Conservation (phyloP, 768 basidiomycete genomes). For the Lactarius hatsudake region DNA sequence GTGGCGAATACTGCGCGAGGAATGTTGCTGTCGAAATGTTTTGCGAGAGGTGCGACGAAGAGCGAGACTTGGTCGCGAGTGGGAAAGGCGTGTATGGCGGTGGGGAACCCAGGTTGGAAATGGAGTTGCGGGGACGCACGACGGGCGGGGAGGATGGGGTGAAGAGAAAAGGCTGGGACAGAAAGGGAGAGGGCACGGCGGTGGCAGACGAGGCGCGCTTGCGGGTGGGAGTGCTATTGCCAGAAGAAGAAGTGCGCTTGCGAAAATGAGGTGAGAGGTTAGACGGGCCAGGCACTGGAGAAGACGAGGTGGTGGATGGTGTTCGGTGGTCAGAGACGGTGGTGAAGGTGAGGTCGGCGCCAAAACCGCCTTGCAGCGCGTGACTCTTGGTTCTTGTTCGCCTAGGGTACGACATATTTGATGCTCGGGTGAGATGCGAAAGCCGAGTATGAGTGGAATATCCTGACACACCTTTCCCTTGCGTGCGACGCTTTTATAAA, state of each 20-base stretch:
- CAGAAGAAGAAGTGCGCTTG: constrained; percentile 5
- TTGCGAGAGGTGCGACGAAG: constrained; percentile 23
- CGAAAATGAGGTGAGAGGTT: background rate
- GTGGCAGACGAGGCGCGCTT: constrained; percentile 21
- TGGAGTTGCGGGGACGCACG: constrained; percentile 10
- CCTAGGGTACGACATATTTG: constrained; percentile 15
- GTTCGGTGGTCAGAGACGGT: background rate
- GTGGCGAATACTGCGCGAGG: constrained; percentile 17
- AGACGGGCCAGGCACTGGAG: constrained; percentile 1
- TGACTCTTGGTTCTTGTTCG: constrained; percentile 14
- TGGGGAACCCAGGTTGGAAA: constrained; percentile 16
- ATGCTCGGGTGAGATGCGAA: constrained; percentile 25
- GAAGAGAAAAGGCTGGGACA: constrained; percentile 17
- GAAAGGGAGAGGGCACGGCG: constrained; percentile 6
- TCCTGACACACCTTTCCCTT: constrained; percentile 11
- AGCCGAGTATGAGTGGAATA: background rate
- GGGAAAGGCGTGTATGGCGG: constrained; percentile 21
- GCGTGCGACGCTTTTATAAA: background rate
- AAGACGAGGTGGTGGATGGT: background rate
- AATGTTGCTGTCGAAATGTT: constrained; percentile 21
- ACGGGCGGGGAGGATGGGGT: constrained; percentile 15
- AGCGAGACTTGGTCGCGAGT: constrained; percentile 20
- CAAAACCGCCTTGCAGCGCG: background rate
- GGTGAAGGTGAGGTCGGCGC: background rate
- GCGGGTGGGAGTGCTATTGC: constrained; percentile 1